Evolutionary conservation across 1,284 basidiomycete genomes (phyloP).

Genomic region (Sporisorium sorghi): DNA sequence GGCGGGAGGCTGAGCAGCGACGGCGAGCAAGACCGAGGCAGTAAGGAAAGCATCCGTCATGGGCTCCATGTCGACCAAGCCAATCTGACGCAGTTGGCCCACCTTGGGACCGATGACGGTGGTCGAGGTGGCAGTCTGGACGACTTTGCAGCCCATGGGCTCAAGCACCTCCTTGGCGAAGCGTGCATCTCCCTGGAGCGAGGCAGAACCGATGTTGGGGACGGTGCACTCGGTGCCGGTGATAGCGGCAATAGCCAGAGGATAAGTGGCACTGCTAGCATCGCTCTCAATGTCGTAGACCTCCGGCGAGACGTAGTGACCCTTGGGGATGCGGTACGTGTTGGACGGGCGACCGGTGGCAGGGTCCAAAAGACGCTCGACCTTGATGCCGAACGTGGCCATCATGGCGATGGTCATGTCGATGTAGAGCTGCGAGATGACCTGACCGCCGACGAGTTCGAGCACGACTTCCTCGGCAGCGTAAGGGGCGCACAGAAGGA

Average conservation of each 20-base stretch:
- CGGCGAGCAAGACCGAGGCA: conserved; percentile 88
- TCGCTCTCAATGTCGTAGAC: conserved; percentile 93
- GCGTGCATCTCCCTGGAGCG: conserved; percentile 93
- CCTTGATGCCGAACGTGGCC: conserved; percentile 88
- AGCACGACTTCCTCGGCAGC: conserved; percentile 83
- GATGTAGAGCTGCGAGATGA: conserved; percentile 99
- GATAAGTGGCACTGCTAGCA: conserved; percentile 95
- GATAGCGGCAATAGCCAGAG: conserved; percentile 94
- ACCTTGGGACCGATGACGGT: conserved; percentile 90
- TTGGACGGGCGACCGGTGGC: conserved; percentile 75
- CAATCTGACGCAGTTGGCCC: conserved; percentile 83
- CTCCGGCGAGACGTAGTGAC: conserved; percentile 80
- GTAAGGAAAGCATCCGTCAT: conserved; percentile 99
- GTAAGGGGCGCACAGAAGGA: conserved; percentile 95
- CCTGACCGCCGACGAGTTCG: conserved; percentile 89
- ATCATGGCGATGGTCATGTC: conserved; percentile 99
- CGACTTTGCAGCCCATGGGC: conserved; percentile 92
- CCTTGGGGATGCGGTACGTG: conserved; percentile 88
- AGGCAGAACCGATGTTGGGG: conserved; percentile 87
- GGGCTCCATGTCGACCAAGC: conserved; percentile 95
- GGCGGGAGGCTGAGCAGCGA: conserved; percentile 70
- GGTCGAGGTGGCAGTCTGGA: conserved; percentile 87
- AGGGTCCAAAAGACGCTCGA: conserved; percentile 78
- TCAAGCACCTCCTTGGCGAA: conserved; percentile 93
- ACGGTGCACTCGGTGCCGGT: conserved; percentile 95